phyloP scores from a whole-genome alignment of 2,329 filamentous ascomycete genomes.

The Monosporascus sp. region DNA sequence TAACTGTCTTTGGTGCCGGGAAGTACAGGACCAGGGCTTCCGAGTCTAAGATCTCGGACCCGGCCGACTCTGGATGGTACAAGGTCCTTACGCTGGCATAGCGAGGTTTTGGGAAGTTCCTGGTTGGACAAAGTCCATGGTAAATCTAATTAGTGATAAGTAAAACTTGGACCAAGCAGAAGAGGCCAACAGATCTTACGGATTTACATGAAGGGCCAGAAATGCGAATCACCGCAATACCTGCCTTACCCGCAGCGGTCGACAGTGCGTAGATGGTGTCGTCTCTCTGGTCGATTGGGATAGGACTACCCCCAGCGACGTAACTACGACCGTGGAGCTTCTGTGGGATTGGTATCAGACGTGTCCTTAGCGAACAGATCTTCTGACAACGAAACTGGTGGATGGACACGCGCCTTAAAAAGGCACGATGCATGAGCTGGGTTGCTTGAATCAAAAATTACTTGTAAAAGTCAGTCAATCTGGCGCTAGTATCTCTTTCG shows the following conservation, averaged over 20 bases:
- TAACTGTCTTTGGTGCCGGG: slow-evolving; percentile 73
- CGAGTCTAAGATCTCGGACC: slow-evolving; percentile 63
- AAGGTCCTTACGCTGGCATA: slow-evolving; percentile 71
- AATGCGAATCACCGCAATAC: slow-evolving; percentile 84
- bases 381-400: slow-evolving; percentile 10
- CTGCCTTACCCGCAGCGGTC: slow-evolving; percentile 77
- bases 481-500: too few relatives aligned
- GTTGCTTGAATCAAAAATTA: background rate
- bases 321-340: background rate
- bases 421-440: slow-evolving; percentile 22
- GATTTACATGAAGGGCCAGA: slow-evolving; percentile 69
- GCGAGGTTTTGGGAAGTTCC: slow-evolving; percentile 40
- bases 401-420: slow-evolving; percentile 13
- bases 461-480: too few relatives aligned
- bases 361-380: background rate
- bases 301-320: slow-evolving; percentile 2
- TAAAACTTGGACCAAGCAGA: slow-evolving; percentile 1
- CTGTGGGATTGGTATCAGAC: background rate
- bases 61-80: slow-evolving; percentile 42
- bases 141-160: slow-evolving; percentile 40
- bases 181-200: slow-evolving; percentile 8
- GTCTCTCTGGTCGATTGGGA: slow-evolving; percentile 17
- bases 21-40: slow-evolving; percentile 80
- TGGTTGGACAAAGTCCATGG: slow-evolving; percentile 43
- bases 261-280: slow-evolving; percentile 90